Evolutionary conservation across 164 flowering plant genomes (phyloP).

Genomic region (Kalanchoe fedtschenkoi): DNA sequence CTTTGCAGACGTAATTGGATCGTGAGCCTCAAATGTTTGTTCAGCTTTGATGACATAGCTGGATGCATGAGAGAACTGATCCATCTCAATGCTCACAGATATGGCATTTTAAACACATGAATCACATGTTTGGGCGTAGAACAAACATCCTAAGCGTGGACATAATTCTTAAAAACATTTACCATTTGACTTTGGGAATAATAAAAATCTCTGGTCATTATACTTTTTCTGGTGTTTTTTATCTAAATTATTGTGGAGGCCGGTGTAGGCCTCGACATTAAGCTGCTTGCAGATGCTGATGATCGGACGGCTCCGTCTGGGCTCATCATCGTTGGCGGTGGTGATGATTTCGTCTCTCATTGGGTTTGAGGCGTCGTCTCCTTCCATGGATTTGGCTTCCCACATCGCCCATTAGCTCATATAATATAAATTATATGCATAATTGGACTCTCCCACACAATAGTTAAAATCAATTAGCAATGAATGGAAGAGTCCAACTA

Average conservation of each 20-base stretch:
- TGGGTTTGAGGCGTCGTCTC: constrained; percentile 32
- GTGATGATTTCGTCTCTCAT: constrained; percentile 44
- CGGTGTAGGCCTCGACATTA: constrained; percentile 76
- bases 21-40: constrained; percentile 57
- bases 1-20: constrained; percentile 50
- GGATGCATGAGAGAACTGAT: constrained; percentile 81
- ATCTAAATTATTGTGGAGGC: constrained; percentile 81
- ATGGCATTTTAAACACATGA: constrained; percentile 84
- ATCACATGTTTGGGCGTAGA: constrained; percentile 88
- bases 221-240: constrained; percentile 97
- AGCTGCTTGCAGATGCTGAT: constrained; percentile 59
- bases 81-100: constrained; percentile 94
- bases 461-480: too few species aligned
- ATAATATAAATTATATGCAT: too few species aligned
- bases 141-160: constrained; percentile 95
- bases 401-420: too few species aligned
- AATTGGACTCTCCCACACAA: too few species aligned
- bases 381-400: too few species aligned
- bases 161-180: constrained; percentile 81
- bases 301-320: constrained; percentile 34
- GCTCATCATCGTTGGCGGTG: constrained; percentile 28
- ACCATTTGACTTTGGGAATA: constrained; percentile 78
- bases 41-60: constrained; percentile 88
- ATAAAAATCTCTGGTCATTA: constrained; percentile 89
- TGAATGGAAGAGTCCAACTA: too few species aligned